A percentile compares a stretch with the other conserved stretches of the same genome.
These are phyloP conservation scores for Termitomyces sp. DNA, from an alignment of 768 basidiomycete species.

Conservation along the genomic window DNA sequence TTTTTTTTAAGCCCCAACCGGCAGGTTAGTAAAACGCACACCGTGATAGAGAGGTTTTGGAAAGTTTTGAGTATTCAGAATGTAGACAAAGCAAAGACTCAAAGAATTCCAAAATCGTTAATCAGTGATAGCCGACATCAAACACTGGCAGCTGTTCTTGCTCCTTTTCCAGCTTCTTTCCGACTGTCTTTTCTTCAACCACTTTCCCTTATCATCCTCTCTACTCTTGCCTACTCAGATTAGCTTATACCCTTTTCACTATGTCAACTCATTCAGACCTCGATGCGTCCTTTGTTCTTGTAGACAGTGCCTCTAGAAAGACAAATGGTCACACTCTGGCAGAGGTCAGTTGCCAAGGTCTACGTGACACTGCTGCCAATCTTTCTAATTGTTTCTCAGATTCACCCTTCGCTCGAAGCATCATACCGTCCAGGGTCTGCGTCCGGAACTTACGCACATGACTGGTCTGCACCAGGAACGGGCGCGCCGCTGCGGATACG, in stretches of 20 bases:
- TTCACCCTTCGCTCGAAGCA: slow-evolving; percentile 45
- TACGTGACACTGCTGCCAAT: neutral
- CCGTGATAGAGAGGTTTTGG: too few species aligned
- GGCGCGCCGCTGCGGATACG: slow-evolving; percentile 53
- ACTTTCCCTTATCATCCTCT: too few species aligned
- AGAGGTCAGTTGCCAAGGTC: slow-evolving; percentile 1
- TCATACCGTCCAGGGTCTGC: slow-evolving; percentile 44
- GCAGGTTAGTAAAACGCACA: too few species aligned
- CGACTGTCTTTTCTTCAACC: too few species aligned
- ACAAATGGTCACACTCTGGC: neutral
- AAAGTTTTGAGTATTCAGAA: too few species aligned
- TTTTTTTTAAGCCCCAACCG: too few species aligned
- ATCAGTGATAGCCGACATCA: too few species aligned
- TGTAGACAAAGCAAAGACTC: too few species aligned
- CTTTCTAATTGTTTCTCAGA: neutral
- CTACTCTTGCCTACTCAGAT: too few species aligned
- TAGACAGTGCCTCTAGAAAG: slow-evolving; percentile 24
- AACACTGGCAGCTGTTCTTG: too few species aligned
- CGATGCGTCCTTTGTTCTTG: slow-evolving; percentile 46
- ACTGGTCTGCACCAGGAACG: slow-evolving; percentile 60
- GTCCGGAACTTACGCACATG: slow-evolving; percentile 56
- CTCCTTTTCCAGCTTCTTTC: too few species aligned
- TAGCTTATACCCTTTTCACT: neutral
- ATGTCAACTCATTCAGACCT: slow-evolving; percentile 31
- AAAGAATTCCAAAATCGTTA: too few species aligned